Conservation (phyloP, 352 stramenopile genomes). For the Pythium phragmitis region DNA sequence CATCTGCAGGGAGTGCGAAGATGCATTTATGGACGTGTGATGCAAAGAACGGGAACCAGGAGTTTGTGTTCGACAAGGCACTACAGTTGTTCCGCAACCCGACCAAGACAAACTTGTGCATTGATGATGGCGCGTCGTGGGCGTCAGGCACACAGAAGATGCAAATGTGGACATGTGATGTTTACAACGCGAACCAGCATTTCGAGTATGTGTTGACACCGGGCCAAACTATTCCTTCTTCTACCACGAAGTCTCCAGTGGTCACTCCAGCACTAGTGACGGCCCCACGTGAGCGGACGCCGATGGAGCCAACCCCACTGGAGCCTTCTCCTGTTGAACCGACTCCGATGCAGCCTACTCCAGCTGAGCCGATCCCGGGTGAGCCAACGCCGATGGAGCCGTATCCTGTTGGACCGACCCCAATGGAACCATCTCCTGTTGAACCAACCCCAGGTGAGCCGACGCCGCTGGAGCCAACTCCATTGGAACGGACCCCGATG, state of each 20-base stretch:
- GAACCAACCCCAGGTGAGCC: background rate
- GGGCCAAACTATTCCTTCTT: too few relatives aligned
- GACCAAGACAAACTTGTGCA: conserved; percentile 7
- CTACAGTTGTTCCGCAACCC: background rate
- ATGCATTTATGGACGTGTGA: conserved; percentile 17
- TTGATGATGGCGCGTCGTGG: conserved; percentile 28
- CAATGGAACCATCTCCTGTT: background rate
- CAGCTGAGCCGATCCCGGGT: background rate
- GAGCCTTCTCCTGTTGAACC: background rate
- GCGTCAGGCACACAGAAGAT: background rate
- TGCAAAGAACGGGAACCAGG: conserved; percentile 31
- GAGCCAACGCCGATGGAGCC: background rate
- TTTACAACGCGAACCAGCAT: too few relatives aligned
- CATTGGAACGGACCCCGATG: background rate
- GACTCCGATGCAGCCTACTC: background rate
- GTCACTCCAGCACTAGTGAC: too few relatives aligned
- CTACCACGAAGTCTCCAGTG: too few relatives aligned
- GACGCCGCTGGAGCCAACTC: too few relatives aligned
- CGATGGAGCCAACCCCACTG: background rate
- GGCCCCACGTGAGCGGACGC: background rate
- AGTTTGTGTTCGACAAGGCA: conserved; percentile 21
- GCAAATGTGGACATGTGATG: too few relatives aligned
- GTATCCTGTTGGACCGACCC: background rate
- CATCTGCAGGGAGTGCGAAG: conserved; percentile 14
- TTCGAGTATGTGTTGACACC: too few relatives aligned